Base-by-base conservation (phyloP, 2,329 filamentous ascomycete species). In the Pleurostoma richardsiae region DNA sequence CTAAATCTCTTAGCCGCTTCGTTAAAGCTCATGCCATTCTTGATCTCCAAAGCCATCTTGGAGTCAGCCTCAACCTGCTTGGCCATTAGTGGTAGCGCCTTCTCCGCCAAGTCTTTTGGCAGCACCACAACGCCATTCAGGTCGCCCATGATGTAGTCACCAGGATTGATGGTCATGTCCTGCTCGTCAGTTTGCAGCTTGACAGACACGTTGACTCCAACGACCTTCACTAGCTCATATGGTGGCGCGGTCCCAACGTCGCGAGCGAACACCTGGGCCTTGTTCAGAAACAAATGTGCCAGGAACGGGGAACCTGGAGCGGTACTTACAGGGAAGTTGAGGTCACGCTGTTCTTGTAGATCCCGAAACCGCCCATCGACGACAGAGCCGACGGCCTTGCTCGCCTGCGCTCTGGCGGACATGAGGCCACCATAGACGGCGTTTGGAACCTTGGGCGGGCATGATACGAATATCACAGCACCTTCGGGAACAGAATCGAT, bases 371-470 rank as follows among this genome's bases (percentile, higher is more conserved):
- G 64, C 4, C 76, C 76, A 55, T 79, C 76, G 30, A 80, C 70
- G 10, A 79, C 63, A 4, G 71, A 70, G 1, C 76, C 76, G 2
- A 62, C 70, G 2, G 73, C 74, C 4, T 69, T 68, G 39, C 64
- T 62, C 5, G 61, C 59, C 52, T 67, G 63, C 3, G 75, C 75
- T 26, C 74, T 64, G 3, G 67, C 68, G 28, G 70, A 71, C 76
- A 79, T 79, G 28, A 80, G 60, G 1, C 76, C 75, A 30, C 76
- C 77, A 52, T 77, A 80, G 40, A 75, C 70, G 40, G 74, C 74
- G 51, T 78, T 78, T 41, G 73, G 67, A 26, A 62, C 68, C 38
- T 57, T 58, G 1, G 64, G 58, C 4, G 74, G 75, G 40, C 68
- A 68, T 3, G 74, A 76, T 10, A 80, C 66, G 54, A 79, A 78